Base-by-base conservation (phyloP, 2,329 filamentous ascomycete species). In the Ascochyta koolunga region DNA sequence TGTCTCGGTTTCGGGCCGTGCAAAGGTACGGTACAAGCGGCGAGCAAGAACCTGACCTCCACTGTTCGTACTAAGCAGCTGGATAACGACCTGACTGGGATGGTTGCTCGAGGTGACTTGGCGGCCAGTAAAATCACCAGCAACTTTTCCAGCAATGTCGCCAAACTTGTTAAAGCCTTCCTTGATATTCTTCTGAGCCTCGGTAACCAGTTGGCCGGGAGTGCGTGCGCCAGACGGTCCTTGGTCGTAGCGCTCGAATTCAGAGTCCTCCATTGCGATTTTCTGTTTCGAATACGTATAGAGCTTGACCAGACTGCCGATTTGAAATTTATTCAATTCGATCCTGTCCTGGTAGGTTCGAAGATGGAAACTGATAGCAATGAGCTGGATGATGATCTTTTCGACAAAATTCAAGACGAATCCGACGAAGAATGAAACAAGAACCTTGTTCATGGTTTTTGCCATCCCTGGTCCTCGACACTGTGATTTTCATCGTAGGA, bases 301-400 rank as follows among this genome's bases (percentile, higher is more conserved):
- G 7, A 89, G 73, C 70, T 89, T 89, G 6, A 82, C 81, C 62
- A 89, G 71, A 62, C 82, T 85, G 10, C 82, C 86, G 53, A 96
- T 92, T 68, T 96, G 90, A 60, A 93, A 91, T 71, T 96, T 96
- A 80, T 96, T 96, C 73, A 93, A 83, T 58, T 95, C 91, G 65
- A 97, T 97, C 15, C 93, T 83, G 64, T 93, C 91, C 21, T 90
- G 87, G 68, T 98, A 98, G 0, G 93, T 97, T 38, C 93, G 85
- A 53, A 90, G 81, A 72, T 98, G 93, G 76, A 98, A 98, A 58
- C 89, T 92, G 53, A 93, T 93, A 27, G 93, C 93, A 63, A 98
- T 96, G 77, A 96, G 88, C 70, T 97, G 93, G 50, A 97, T 96
- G 62, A 96, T 84, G 56, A 97, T 89, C 79, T 97, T 98, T 75